Evolutionary conservation across 352 stramenopile species (phyloP).

Genomic region (Pythium scleroteichum): DNA sequence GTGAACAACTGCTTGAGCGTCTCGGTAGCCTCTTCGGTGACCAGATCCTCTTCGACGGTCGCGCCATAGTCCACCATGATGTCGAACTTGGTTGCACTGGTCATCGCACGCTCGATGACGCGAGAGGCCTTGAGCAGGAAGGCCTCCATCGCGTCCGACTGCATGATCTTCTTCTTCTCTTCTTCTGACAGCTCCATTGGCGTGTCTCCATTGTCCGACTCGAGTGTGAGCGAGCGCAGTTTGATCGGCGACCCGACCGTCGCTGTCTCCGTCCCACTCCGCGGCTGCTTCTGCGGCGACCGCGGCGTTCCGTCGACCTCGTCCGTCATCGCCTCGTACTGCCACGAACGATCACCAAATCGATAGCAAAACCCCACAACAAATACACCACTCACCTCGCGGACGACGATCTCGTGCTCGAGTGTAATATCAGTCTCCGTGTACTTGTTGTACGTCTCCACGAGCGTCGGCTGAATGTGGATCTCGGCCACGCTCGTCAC

Average conservation of each 20-base stretch:
- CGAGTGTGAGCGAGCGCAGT: constrained; percentile 40
- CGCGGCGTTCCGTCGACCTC: constrained; percentile 25
- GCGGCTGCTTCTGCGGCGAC: constrained; percentile 36
- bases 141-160: constrained; percentile 74
- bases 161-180: constrained; percentile 64
- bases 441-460: constrained; percentile 86
- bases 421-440: constrained; percentile 84
- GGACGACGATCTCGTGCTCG: constrained; percentile 72
- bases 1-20: constrained; percentile 70
- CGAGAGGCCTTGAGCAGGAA: constrained; percentile 78
- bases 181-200: constrained; percentile 42
- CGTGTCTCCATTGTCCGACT: constrained; percentile 32
- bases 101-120: constrained; percentile 81
- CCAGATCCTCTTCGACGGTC: constrained; percentile 61
- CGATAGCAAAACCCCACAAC: not conserved
- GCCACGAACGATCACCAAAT: not conserved
- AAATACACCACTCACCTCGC: constrained; percentile 29
- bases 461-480: constrained; percentile 77
- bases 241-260: constrained; percentile 46
- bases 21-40: constrained; percentile 57
- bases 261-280: constrained; percentile 28
- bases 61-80: constrained; percentile 87
- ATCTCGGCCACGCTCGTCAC: constrained; percentile 71
- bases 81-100: constrained; percentile 74
- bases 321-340: constrained; percentile 27